Percentiles rank a stretch among this genome's conserved stretches.
Evolutionary conservation across 345 rosid genomes (phyloP).

Genomic region (Gossypium sturtianum): DNA sequence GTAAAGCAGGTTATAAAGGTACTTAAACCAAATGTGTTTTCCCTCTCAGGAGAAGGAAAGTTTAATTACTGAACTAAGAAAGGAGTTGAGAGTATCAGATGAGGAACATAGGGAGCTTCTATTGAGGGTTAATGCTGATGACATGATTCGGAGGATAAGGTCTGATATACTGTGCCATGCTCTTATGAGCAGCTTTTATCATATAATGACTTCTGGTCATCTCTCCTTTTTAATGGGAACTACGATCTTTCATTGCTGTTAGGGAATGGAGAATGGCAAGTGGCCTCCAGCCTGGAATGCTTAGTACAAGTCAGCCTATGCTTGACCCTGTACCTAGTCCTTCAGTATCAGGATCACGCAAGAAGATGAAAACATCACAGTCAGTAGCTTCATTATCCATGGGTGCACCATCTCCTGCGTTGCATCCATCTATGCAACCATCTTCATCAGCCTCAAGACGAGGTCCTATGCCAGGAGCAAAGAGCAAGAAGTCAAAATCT

Average conservation of each 20-base stretch:
- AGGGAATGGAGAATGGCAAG: conserved; percentile 4
- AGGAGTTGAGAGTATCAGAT: conserved; percentile 93
- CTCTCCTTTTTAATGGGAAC: conserved; percentile 6
- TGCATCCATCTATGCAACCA: conserved; percentile 41
- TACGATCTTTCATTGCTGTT: not conserved
- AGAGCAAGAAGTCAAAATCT: conserved; percentile 74
- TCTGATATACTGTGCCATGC: conserved; percentile 24
- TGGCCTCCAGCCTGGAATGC: conserved; percentile 61
- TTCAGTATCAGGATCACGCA: conserved; percentile 77
- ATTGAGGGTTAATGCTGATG: conserved; percentile 84
- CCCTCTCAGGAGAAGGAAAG: conserved; percentile 80
- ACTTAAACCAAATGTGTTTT: conserved; percentile 10
- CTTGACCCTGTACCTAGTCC: conserved; percentile 75
- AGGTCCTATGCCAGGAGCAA: conserved; percentile 64
- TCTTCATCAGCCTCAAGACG: conserved; percentile 72
- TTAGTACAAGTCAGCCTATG: conserved; percentile 49
- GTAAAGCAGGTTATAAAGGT: conserved; percentile 1
- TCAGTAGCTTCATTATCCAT: conserved; percentile 24
- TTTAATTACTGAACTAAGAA: conserved; percentile 91
- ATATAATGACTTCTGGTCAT: conserved; percentile 15
- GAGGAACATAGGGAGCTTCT: conserved; percentile 89
- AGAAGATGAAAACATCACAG: conserved; percentile 78
- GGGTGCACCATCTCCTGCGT: not conserved
- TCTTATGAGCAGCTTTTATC: conserved; percentile 8
- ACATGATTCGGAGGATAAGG: conserved; percentile 79